Evolutionary conservation across 2,329 filamentous ascomycete genomes (phyloP).

Genomic region (Fusarium incarnatum): DNA sequence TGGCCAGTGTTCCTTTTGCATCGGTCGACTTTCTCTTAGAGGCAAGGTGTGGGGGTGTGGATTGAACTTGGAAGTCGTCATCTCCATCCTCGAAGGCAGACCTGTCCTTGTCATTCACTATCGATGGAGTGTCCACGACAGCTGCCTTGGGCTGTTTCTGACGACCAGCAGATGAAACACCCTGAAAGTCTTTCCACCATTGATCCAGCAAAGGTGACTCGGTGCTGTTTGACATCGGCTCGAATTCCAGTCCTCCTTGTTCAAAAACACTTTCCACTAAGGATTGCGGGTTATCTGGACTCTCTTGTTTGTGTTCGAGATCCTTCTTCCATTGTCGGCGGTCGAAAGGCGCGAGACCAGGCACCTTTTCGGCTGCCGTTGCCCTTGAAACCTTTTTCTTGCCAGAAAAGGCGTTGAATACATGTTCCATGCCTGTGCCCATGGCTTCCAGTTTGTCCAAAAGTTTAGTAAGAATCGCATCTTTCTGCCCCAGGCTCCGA

Average conservation of each 20-base stretch:
- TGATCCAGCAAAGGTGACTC: constrained; percentile 54
- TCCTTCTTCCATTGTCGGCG: constrained; percentile 54
- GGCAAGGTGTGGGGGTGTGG: constrained; percentile 57
- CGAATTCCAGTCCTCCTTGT: constrained; percentile 48
- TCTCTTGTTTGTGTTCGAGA: constrained; percentile 40
- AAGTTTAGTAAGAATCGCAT: constrained; percentile 62
- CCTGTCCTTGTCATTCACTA: constrained; percentile 32
- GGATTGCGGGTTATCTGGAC: constrained; percentile 48
- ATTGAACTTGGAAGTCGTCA: constrained; percentile 65
- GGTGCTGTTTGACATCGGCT: constrained; percentile 46
- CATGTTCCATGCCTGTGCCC: constrained; percentile 63
- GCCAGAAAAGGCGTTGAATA: constrained; percentile 63
- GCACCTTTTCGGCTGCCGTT: constrained; percentile 61
- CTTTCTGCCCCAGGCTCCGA: constrained; percentile 61
- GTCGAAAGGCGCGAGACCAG: constrained; percentile 63
- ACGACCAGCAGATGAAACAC: constrained; percentile 43
- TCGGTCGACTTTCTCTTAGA: constrained; percentile 42
- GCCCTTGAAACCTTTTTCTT: constrained; percentile 60
- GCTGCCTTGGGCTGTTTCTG: constrained; percentile 29
- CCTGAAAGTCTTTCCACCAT: constrained; percentile 63
- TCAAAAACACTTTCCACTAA: constrained; percentile 60
- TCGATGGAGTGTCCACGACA: constrained; percentile 22
- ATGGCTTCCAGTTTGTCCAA: constrained; percentile 66
- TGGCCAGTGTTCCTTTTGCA: constrained; percentile 16
- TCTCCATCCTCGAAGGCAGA: constrained; percentile 54